These are phyloP conservation scores for Ochromonas danica DNA, from an alignment of 108 stramenopile species.

Conservation along the genomic window DNA sequence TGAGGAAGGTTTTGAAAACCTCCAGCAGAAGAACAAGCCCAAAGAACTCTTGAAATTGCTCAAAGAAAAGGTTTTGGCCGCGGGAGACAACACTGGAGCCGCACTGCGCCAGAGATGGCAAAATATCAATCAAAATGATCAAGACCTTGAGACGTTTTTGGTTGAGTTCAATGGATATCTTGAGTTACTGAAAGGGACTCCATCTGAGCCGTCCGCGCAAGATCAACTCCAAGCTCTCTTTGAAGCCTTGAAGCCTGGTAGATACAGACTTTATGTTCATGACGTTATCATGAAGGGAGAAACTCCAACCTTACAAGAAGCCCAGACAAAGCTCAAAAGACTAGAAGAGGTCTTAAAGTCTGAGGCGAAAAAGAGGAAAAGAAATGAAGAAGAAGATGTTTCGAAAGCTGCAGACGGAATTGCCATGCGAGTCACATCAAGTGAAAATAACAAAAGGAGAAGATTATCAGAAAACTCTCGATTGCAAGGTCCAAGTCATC, in stretches of 20 bases:
- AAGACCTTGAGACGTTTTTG: constrained; percentile 15
- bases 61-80: constrained; percentile 15
- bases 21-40: constrained; percentile 13
- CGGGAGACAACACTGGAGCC: constrained; percentile 12
- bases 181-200: constrained; percentile 15
- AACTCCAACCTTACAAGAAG: constrained; percentile 15
- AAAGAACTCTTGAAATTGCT: constrained; percentile 17
- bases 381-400: constrained; percentile 17
- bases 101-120: constrained; percentile 12
- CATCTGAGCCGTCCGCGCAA: constrained; percentile 12
- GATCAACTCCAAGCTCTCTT: constrained; percentile 15
- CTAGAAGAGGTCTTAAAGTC: constrained; percentile 10
- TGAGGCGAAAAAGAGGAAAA: constrained; percentile 15
- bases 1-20: constrained; percentile 15
- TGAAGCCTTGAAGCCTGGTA: constrained; percentile 14
- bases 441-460: constrained; percentile 17
- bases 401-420: constrained; percentile 14
- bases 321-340: constrained; percentile 15
- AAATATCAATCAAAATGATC: constrained; percentile 17
- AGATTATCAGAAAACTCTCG: constrained; percentile 16
- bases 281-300: constrained; percentile 15
- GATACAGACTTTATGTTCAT: constrained; percentile 17
- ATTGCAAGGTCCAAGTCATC: constrained; percentile 15
- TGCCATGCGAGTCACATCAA: constrained; percentile 14
- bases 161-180: constrained; percentile 16